A percentile compares a stretch with the other conserved stretches of the same genome.
phyloP scores from a whole-genome alignment of 2,329 filamentous ascomycete species.

The Endoconidiophora laricicola region DNA sequence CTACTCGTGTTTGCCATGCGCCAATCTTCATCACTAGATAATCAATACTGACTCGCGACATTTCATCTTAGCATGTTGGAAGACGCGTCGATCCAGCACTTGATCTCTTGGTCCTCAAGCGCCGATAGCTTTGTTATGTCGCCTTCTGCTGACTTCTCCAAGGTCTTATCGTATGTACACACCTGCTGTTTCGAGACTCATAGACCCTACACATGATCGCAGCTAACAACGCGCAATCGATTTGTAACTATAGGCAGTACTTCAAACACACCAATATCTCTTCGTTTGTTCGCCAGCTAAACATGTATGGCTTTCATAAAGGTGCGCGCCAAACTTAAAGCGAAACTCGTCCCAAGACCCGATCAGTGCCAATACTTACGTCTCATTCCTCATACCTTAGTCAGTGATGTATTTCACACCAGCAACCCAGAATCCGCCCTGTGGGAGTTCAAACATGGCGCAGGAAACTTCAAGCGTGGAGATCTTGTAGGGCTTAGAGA shows the following conservation, averaged over 20 bases:
- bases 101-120: constrained; percentile 89
- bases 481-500: constrained; percentile 82
- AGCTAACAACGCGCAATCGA: neutral
- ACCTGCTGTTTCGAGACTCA: constrained; percentile 1
- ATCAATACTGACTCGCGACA: constrained; percentile 16
- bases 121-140: constrained; percentile 99
- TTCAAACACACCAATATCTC: constrained; percentile 99
- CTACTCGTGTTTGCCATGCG: neutral
- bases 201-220: too few species aligned
- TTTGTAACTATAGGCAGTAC: constrained; percentile 52
- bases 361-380: neutral
- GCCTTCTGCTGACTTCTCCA: constrained; percentile 90
- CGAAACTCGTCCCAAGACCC: neutral
- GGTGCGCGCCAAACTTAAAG: constrained; percentile 32
- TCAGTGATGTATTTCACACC: constrained; percentile 96
- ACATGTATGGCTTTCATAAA: constrained; percentile 99
- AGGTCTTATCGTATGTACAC: constrained; percentile 75
- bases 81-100: constrained; percentile 77
- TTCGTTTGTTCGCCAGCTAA: constrained; percentile 91
- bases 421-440: constrained; percentile 82
- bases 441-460: constrained; percentile 98
- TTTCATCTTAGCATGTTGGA: constrained; percentile 66
- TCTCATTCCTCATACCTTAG: constrained; percentile 28
- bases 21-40: too few species aligned
- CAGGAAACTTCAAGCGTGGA: constrained; percentile 89